Conservation (phyloP, 768 basidiomycete genomes). For the Russula compacta region DNA sequence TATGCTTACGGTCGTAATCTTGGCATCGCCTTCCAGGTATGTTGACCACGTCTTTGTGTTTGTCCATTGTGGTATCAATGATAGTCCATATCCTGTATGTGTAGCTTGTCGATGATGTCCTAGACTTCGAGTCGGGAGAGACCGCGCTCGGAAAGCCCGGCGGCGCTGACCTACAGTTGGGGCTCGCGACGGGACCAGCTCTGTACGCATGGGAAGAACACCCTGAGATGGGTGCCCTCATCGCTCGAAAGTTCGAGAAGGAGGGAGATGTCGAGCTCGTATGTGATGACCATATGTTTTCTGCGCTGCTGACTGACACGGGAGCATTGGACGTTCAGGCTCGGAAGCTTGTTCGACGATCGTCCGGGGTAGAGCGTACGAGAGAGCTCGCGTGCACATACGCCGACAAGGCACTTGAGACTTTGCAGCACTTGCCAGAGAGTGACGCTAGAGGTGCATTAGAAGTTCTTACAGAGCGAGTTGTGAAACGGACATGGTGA, state of each 20-base stretch:
- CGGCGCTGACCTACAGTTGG: conserved; percentile 50
- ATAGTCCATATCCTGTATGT: background rate
- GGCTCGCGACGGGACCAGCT: conserved; percentile 74
- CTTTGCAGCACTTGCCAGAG: conserved; percentile 62
- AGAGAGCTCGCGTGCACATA: conserved; percentile 65
- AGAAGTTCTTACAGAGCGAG: conserved; percentile 57
- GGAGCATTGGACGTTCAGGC: conserved; percentile 37
- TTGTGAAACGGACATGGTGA: conserved; percentile 53
- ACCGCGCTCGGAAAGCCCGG: conserved; percentile 81
- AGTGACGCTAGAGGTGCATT: conserved; percentile 75
- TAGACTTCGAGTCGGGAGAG: conserved; percentile 81
- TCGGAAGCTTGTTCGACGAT: conserved; percentile 52
- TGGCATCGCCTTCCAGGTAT: conserved; percentile 92
- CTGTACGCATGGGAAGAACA: conserved; percentile 84
- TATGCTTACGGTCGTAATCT: conserved; percentile 87
- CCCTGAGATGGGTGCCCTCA: conserved; percentile 64
- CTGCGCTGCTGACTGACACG: background rate
- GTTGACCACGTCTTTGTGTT: background rate
- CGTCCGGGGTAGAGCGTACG: conserved; percentile 73
- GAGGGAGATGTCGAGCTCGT: conserved; percentile 78
- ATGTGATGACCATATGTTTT: conserved; percentile 23
- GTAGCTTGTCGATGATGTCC: conserved; percentile 89
- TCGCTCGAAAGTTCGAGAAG: conserved; percentile 65
- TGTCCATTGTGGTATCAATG: background rate
- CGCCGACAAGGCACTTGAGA: conserved; percentile 66